Conservation (phyloP, 129 eudicot species). For the Erigeron canadensis region DNA sequence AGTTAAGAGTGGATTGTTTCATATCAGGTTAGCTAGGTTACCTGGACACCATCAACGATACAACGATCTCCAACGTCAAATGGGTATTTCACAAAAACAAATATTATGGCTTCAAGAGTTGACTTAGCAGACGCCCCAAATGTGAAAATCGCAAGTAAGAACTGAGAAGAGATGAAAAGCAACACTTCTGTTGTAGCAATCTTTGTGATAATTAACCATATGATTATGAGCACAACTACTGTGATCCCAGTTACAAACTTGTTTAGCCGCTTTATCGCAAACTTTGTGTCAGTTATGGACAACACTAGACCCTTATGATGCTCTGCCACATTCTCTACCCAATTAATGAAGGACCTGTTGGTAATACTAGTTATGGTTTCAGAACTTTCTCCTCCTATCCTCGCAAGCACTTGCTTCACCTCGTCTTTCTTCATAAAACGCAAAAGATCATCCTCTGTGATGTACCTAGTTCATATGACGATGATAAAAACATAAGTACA, state of each 20-base stretch:
- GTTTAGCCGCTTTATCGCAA: not conserved
- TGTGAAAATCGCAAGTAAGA: constrained; percentile 2
- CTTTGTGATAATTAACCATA: not conserved
- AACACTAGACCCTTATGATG: not conserved
- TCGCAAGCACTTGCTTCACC: not conserved
- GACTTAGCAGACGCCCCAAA: constrained; percentile 4
- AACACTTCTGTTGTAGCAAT: constrained; percentile 11
- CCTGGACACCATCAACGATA: constrained; percentile 1
- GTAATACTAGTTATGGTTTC: no score
- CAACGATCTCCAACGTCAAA: constrained; percentile 6
- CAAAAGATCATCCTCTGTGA: not conserved
- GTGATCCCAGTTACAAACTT: not conserved
- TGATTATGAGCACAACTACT: not conserved
- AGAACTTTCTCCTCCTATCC: not conserved
- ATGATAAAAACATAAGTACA: not conserved
- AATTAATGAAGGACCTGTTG: not conserved
- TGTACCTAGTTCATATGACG: not conserved
- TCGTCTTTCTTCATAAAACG: not conserved
- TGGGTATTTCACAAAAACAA: constrained; percentile 6
- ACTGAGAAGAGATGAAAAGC: constrained; percentile 9
- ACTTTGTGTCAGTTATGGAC: not conserved
- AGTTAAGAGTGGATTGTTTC: not conserved
- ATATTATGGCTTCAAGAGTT: not conserved
- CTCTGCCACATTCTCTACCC: not conserved
- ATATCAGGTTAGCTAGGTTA: not conserved